Conservation (phyloP, 2,329 filamentous ascomycete species). For the Dissoconium aciculare region DNA sequence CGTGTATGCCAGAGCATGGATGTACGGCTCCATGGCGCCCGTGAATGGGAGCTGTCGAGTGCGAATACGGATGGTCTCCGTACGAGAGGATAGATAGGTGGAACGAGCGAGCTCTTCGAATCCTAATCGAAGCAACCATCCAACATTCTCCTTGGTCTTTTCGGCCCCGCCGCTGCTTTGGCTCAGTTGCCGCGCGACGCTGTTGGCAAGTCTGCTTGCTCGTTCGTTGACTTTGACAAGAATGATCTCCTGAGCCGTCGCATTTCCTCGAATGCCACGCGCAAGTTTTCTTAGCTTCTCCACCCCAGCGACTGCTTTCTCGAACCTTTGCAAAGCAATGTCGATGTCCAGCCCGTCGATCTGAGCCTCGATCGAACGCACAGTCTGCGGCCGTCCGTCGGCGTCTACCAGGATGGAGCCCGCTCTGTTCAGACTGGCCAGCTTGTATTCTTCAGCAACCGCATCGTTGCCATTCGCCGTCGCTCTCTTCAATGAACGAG, state of each 20-base stretch:
- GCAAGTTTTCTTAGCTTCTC: slow-evolving; percentile 73
- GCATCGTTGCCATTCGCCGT: slow-evolving; percentile 26
- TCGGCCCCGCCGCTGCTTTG: slow-evolving; percentile 61
- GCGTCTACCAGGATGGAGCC: slow-evolving; percentile 69
- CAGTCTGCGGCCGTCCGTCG: slow-evolving; percentile 88
- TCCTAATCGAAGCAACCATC: slow-evolving; percentile 71
- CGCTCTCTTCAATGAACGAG: slow-evolving; percentile 44
- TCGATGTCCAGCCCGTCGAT: slow-evolving; percentile 94
- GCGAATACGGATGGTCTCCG: slow-evolving; percentile 62
- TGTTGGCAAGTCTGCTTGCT: slow-evolving; percentile 57
- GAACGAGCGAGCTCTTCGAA: slow-evolving; percentile 83
- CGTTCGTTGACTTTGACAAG: slow-evolving; percentile 81
- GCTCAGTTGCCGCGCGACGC: slow-evolving; percentile 65
- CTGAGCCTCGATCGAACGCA: slow-evolving; percentile 89
- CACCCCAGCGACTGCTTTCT: slow-evolving; percentile 66
- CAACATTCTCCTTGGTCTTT: slow-evolving; percentile 66
- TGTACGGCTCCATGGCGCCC: slow-evolving; percentile 80
- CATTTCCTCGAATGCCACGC: slow-evolving; percentile 68
- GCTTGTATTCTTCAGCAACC: slow-evolving; percentile 24
- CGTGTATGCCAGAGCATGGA: slow-evolving; percentile 87
- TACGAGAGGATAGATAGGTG: slow-evolving; percentile 68
- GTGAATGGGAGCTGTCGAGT: slow-evolving; percentile 89
- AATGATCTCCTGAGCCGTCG: slow-evolving; percentile 81
- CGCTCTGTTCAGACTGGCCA: slow-evolving; percentile 16
- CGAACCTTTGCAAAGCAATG: slow-evolving; percentile 79